Percentiles rank a stretch among this genome's conserved stretches.
Conservation (phyloP, 306 rosid genomes). For the Glycine tomentella region DNA sequence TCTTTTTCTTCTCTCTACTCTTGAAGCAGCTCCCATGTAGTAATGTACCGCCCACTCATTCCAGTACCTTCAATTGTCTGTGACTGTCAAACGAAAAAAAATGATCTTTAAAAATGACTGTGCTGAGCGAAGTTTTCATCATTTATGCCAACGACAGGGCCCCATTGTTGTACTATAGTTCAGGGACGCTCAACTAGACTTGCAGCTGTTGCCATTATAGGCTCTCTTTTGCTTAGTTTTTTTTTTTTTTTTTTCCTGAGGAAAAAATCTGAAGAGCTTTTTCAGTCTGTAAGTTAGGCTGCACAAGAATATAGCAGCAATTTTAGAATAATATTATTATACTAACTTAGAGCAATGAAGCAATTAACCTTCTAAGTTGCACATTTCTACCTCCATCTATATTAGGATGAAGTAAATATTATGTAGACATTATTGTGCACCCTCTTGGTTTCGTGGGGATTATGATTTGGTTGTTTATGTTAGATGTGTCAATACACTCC, state of each 20-base stretch:
- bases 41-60: constrained; percentile 15
- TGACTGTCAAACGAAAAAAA: constrained; percentile 31
- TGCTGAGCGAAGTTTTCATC: constrained; percentile 33
- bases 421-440: constrained; percentile 42
- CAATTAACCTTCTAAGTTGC: constrained; percentile 45
- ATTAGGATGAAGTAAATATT: background rate
- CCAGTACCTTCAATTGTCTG: constrained; percentile 33
- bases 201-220: constrained; percentile 49
- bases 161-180: constrained; percentile 5
- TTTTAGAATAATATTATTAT: constrained; percentile 42
- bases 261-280: constrained; percentile 34
- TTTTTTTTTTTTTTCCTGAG: background rate
- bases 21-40: constrained; percentile 47
- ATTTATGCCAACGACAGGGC: constrained; percentile 20
- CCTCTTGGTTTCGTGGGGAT: constrained; percentile 31
- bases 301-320: constrained; percentile 47
- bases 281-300: constrained; percentile 39
- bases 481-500: too few species aligned
- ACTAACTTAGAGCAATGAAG: constrained; percentile 48
- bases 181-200: constrained; percentile 39
- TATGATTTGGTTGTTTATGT: constrained; percentile 31
- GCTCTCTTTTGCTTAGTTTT: constrained; percentile 39
- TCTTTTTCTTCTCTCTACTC: constrained; percentile 49
- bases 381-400: background rate
- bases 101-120: constrained; percentile 34